A percentile compares a stretch with the other conserved stretches of the same genome.
Evolutionary conservation across 1,284 basidiomycete genomes (phyloP).

Genomic region (Cutaneotrichosporon daszewskae): DNA sequence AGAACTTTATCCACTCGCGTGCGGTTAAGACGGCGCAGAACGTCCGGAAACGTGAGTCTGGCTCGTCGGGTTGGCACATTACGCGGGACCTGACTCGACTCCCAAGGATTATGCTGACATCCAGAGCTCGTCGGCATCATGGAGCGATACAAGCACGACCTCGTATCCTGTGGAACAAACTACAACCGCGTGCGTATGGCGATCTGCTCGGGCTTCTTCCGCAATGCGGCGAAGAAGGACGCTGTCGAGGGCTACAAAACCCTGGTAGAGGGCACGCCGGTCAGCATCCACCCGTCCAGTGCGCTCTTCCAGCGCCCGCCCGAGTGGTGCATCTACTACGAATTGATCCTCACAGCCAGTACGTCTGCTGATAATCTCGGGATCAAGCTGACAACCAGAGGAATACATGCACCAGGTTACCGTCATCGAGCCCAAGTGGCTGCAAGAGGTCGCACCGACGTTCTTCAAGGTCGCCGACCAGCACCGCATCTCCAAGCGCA

Average conservation of each 20-base stretch:
- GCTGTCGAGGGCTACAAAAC: slow-evolving; percentile 81
- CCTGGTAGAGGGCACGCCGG: slow-evolving; percentile 91
- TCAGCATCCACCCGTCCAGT: slow-evolving; percentile 97
- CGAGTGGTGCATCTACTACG: slow-evolving; percentile 72
- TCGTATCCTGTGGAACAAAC: slow-evolving; percentile 69
- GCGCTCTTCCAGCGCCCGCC: slow-evolving; percentile 90
- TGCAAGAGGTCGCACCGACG: slow-evolving; percentile 88
- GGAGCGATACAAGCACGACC: slow-evolving; percentile 97
- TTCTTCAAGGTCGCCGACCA: slow-evolving; percentile 97
- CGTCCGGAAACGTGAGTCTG: slow-evolving; percentile 68
- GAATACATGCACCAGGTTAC: slow-evolving; percentile 96
- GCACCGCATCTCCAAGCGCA: slow-evolving; percentile 93
- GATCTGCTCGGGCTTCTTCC: slow-evolving; percentile 95
- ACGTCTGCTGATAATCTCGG: slow-evolving; percentile 35
- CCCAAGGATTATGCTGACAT: slow-evolving; percentile 12
- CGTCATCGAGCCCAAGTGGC: slow-evolving; percentile 96
- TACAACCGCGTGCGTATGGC: slow-evolving; percentile 90
- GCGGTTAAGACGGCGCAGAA: slow-evolving; percentile 97
- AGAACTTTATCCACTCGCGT: slow-evolving; percentile 95
- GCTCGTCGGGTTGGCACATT: too few species aligned
- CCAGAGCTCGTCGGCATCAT: slow-evolving; percentile 87
- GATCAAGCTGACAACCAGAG: slow-evolving; percentile 28
- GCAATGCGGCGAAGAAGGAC: slow-evolving; percentile 87
- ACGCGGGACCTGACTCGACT: too few species aligned
- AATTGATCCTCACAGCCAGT: slow-evolving; percentile 64